A percentile compares a stretch with the other conserved stretches of the same genome.
Evolutionary conservation across 2,329 filamentous ascomycete species (phyloP).

Genomic region (Ophiostoma sp.): DNA sequence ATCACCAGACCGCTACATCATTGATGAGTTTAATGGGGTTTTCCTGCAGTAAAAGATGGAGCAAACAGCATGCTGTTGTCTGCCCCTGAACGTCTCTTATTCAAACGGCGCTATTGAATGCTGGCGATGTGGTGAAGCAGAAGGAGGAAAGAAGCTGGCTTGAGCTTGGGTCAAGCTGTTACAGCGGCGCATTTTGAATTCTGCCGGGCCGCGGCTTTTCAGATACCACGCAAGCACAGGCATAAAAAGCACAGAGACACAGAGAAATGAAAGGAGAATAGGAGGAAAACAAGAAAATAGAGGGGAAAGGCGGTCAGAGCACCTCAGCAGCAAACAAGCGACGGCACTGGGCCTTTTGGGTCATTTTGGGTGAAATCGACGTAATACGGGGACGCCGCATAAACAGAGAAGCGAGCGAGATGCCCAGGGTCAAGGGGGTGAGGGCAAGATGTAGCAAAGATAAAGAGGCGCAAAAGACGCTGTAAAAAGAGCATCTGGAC

Average conservation of each 20-base stretch:
- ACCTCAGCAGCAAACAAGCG: neutral
- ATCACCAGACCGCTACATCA: neutral
- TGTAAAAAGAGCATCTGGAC: neutral
- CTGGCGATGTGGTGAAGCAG: slow-evolving; percentile 14
- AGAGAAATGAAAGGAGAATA: neutral
- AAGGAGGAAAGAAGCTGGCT: neutral
- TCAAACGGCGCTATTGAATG: slow-evolving; percentile 8
- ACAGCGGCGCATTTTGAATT: neutral
- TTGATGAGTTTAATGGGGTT: neutral
- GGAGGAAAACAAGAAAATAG: neutral
- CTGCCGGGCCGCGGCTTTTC: neutral
- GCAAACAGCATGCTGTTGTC: neutral
- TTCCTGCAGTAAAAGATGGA: neutral
- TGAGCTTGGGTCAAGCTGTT: neutral
- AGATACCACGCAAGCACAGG: neutral
- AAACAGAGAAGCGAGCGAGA: slow-evolving; percentile 8
- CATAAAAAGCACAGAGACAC: neutral
- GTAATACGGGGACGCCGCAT: neutral
- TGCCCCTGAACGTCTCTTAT: neutral
- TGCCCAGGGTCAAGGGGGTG: neutral
- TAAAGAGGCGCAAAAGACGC: neutral
- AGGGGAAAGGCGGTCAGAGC: slow-evolving; percentile 3
- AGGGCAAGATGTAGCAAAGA: neutral
- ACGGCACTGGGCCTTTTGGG: neutral
- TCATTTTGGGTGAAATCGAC: neutral